These are phyloP conservation scores for Trichoderma endophyticum DNA, from an alignment of 2,329 filamentous ascomycete species.

Conservation along the genomic window DNA sequence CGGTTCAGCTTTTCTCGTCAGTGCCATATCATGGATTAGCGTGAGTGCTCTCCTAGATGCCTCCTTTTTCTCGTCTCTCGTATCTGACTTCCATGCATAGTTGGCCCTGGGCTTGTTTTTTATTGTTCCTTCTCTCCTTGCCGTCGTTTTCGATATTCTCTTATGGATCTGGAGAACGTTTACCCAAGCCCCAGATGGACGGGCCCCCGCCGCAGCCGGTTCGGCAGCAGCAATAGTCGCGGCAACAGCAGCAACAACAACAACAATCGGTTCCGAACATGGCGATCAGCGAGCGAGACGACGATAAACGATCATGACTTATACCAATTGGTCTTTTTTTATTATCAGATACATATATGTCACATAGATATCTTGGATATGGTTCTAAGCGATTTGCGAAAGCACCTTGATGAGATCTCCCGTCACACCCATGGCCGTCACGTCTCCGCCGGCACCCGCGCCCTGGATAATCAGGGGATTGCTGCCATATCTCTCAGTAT, in stretches of 20 bases:
- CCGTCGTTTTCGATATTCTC: constrained; percentile 50
- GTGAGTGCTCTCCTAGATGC: constrained; percentile 29
- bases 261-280: neutral
- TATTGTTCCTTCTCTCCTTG: constrained; percentile 44
- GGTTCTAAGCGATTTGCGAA: constrained; percentile 56
- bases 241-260: neutral
- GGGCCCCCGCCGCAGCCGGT: neutral
- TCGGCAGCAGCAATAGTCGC: neutral
- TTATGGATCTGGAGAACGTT: constrained; percentile 52
- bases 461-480: constrained; percentile 95
- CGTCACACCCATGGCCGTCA: constrained; percentile 98
- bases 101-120: constrained; percentile 45
- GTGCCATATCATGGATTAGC: constrained; percentile 38
- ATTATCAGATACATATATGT: neutral
- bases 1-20: constrained; percentile 33
- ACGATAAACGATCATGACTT: neutral
- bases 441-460: constrained; percentile 87
- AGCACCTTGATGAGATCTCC: constrained; percentile 88
- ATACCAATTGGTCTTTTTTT: neutral
- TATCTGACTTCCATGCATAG: constrained; percentile 28
- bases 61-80: neutral
- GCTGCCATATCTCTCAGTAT: constrained; percentile 87
- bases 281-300: neutral
- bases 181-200: constrained; percentile 19
- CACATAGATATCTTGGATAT: neutral